A percentile compares a stretch with the other conserved stretches of the same genome.
Evolutionary conservation across 1,139 yeast species (phyloP).

Genomic region (Arxiozyma bovina): DNA sequence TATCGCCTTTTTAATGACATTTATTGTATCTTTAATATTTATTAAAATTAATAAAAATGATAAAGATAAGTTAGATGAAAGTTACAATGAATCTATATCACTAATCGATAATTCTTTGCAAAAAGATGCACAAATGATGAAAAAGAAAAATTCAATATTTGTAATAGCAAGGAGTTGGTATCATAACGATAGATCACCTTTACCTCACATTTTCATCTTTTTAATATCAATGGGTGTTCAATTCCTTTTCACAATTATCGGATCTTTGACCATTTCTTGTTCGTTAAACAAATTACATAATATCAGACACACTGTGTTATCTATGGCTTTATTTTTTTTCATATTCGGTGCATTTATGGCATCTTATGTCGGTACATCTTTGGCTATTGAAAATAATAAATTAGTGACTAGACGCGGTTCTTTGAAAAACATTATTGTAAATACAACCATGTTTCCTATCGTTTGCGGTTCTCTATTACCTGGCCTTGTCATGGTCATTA

Average conservation of each 20-base stretch:
- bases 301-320: constrained; percentile 57
- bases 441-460: constrained; percentile 32
- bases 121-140: background rate
- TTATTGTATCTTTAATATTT: constrained; percentile 17
- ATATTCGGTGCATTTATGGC: constrained; percentile 65
- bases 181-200: constrained; percentile 10
- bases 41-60: constrained; percentile 6
- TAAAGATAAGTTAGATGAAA: background rate
- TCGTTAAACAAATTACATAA: constrained; percentile 49
- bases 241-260: constrained; percentile 52
- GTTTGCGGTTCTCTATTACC: constrained; percentile 58
- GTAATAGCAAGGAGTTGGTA: constrained; percentile 16
- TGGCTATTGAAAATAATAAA: constrained; percentile 26
- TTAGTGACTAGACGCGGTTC: constrained; percentile 5
- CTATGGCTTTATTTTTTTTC: constrained; percentile 52
- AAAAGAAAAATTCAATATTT: constrained; percentile 1
- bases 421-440: constrained; percentile 1
- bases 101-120: background rate
- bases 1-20: constrained; percentile 17
- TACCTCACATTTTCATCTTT: constrained; percentile 35
- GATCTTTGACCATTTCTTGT: constrained; percentile 53
- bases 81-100: background rate
- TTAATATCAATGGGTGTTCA: constrained; percentile 72
- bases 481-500: constrained; percentile 42
- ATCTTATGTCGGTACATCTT: constrained; percentile 59